A percentile compares a stretch with the other conserved stretches of the same genome.
Conservation (phyloP, 805 yeast species). For the Wickerhamomyces sydowiorum region DNA sequence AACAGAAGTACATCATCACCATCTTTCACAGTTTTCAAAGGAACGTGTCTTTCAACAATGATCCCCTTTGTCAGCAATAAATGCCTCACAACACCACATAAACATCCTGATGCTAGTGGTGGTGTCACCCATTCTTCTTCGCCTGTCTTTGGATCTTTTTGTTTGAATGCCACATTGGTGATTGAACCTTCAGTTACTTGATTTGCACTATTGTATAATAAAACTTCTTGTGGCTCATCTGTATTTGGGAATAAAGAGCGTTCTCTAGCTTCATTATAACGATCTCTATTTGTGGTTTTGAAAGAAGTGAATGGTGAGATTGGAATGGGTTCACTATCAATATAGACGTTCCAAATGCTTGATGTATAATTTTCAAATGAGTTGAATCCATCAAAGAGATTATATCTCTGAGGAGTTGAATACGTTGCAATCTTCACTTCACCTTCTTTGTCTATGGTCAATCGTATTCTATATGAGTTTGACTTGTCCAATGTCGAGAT, state of each 20-base stretch:
- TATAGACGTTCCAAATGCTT: slow-evolving; percentile 50
- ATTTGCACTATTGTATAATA: slow-evolving; percentile 55
- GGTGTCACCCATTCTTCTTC: slow-evolving; percentile 75
- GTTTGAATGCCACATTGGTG: slow-evolving; percentile 64
- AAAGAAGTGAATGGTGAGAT: slow-evolving; percentile 79
- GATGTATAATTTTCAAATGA: slow-evolving; percentile 21
- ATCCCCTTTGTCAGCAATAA: slow-evolving; percentile 48
- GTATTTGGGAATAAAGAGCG: slow-evolving; percentile 29
- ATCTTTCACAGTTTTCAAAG: slow-evolving; percentile 37
- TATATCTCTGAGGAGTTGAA: slow-evolving; percentile 24
- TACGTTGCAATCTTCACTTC: slow-evolving; percentile 31
- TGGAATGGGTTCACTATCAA: slow-evolving; percentile 47
- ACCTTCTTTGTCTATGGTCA: slow-evolving; percentile 34
- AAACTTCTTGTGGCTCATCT: slow-evolving; percentile 55
- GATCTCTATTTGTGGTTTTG: slow-evolving; percentile 72
- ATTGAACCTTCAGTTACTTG: slow-evolving; percentile 78
- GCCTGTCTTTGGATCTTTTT: slow-evolving; percentile 12
- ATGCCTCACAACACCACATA: slow-evolving; percentile 78
- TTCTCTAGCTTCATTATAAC: slow-evolving; percentile 57
- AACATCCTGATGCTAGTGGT: slow-evolving; percentile 66
- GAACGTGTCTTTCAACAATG: slow-evolving; percentile 48
- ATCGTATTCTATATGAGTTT: slow-evolving; percentile 41
- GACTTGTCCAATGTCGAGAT: slow-evolving; percentile 25
- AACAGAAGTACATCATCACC: slow-evolving; percentile 72
- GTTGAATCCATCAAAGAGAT: slow-evolving; percentile 25